These are phyloP conservation scores for Trichosporon sp. DNA, from an alignment of 1,284 basidiomycete species.

Conservation along the genomic window DNA sequence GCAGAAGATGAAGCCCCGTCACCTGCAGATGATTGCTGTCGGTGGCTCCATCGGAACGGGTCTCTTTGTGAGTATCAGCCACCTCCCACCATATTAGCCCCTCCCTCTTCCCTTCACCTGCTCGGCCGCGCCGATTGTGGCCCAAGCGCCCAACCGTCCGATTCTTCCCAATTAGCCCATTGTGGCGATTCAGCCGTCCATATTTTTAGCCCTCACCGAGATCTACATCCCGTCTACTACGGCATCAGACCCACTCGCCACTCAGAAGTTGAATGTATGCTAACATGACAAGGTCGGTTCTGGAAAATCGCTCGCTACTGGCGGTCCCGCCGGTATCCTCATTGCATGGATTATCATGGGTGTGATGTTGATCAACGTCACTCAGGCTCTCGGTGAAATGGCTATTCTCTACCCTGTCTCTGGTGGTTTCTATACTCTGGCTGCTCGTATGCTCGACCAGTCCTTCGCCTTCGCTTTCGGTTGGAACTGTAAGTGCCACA, in stretches of 20 bases:
- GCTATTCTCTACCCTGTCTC: constrained; percentile 50
- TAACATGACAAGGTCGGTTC: constrained; percentile 41
- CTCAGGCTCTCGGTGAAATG: constrained; percentile 50
- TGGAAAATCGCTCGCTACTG: constrained; percentile 48
- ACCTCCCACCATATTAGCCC: too few relatives aligned
- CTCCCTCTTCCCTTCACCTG: not conserved
- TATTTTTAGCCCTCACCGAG: not conserved
- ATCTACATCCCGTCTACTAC: constrained; percentile 22
- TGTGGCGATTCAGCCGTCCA: not conserved
- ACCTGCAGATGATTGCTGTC: constrained; percentile 48
- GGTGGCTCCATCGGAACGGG: constrained; percentile 53
- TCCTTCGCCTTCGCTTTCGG: constrained; percentile 45
- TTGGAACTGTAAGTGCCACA: constrained; percentile 37
- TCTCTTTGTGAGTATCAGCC: constrained; percentile 25
- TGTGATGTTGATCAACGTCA: constrained; percentile 21
- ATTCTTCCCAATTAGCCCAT: too few relatives aligned
- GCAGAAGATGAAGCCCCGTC: constrained; percentile 47
- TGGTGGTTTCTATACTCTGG: constrained; percentile 50
- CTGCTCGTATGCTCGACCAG: constrained; percentile 41
- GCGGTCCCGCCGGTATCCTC: constrained; percentile 51
- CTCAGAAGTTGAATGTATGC: constrained; percentile 11
- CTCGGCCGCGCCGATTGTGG: not conserved
- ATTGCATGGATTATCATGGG: constrained; percentile 44
- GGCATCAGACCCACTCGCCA: too few relatives aligned
- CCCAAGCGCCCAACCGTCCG: not conserved